Conservation (phyloP, 768 basidiomycete genomes). For the Dioszegia aurantiaca region DNA sequence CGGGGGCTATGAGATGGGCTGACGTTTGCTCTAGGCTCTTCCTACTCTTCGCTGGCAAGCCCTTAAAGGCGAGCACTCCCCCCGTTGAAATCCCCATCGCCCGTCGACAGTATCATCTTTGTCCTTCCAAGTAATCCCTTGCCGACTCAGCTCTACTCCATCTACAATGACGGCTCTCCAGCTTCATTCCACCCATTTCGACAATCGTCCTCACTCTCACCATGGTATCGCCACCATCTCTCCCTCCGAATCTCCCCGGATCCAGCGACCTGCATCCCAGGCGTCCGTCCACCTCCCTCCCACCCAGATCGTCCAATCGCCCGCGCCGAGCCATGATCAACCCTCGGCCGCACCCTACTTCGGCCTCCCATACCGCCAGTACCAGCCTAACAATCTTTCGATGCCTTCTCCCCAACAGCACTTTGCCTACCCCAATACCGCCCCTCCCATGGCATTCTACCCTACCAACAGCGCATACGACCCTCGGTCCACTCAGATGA, state of each 20-base stretch:
- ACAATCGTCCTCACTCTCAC: slow-evolving; percentile 32
- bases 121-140: slow-evolving; percentile 38
- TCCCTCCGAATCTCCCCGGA: slow-evolving; percentile 30
- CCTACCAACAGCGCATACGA: slow-evolving; percentile 29
- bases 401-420: slow-evolving; percentile 18
- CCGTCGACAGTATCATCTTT: slow-evolving; percentile 20
- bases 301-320: slow-evolving; percentile 19
- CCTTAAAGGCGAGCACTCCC: slow-evolving; percentile 17
- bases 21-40: slow-evolving; percentile 9
- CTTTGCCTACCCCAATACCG: slow-evolving; percentile 22
- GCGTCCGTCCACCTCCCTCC: slow-evolving; percentile 34
- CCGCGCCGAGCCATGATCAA: slow-evolving; percentile 21
- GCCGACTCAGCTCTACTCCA: slow-evolving; percentile 14
- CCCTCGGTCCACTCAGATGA: slow-evolving; percentile 29
- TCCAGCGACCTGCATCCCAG: slow-evolving; percentile 36
- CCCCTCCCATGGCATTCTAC: slow-evolving; percentile 29
- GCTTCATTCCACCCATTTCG: slow-evolving; percentile 21
- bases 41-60: neutral
- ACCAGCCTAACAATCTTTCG: slow-evolving; percentile 16
- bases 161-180: slow-evolving; percentile 24
- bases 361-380: slow-evolving; percentile 1
- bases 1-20: slow-evolving; percentile 19
- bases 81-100: slow-evolving; percentile 28
- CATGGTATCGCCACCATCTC: slow-evolving; percentile 33
- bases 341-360: neutral